Evolutionary conservation across 163 green algal genomes (phyloP), one percentile per base, ranked within the genome.

Genomic region (Chloromonas sp.): DNA sequence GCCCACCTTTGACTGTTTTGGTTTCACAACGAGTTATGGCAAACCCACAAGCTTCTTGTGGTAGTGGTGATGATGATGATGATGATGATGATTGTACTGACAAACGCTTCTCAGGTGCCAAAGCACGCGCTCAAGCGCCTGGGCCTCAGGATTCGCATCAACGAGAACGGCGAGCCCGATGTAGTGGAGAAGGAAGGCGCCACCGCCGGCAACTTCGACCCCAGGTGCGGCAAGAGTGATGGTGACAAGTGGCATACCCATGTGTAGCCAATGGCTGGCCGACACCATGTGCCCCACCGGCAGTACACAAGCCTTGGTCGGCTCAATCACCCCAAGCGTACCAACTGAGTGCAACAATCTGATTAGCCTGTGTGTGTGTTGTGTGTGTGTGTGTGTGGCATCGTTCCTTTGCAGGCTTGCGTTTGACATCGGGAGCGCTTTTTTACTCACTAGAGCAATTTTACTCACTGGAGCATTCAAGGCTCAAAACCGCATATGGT

Each of bases 141-240:
- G 71, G 82, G 74, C 71, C 66, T 74, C 66, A 74, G 11, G 66
- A 74, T 74, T 11, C 66, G 11, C 5, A 85, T 70, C 77, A 85
- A 83, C 71, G 87, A 91, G 81, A 3, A 58, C 14, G 87, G 87
- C 66, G 87, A 87, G 87, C 66, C 83, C 3, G 85, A 87, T 83
- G 74, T 89, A 60, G 79, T 81, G n/a, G 83, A 89, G 81, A 84
- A 86, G 60, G 78, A 85, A 66, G 87, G 71, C 70, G 61, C 79
- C 70, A 8, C 74, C 59, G 66, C 58, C 59, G 57, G 57, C 14
- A 57, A 60, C 77, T 81, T 60, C 5, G 60, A 71, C 60, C 59
- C 60, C 5, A 71, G 74, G 74, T n/a, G 74, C 74, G 74, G 13
- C 14, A 2, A 8, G 15, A 2, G 74, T n/a, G 2, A 57, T 13